phyloP scores from a whole-genome alignment of 192 early-diverging fungal genomes.

The Backusella psychrophila region DNA sequence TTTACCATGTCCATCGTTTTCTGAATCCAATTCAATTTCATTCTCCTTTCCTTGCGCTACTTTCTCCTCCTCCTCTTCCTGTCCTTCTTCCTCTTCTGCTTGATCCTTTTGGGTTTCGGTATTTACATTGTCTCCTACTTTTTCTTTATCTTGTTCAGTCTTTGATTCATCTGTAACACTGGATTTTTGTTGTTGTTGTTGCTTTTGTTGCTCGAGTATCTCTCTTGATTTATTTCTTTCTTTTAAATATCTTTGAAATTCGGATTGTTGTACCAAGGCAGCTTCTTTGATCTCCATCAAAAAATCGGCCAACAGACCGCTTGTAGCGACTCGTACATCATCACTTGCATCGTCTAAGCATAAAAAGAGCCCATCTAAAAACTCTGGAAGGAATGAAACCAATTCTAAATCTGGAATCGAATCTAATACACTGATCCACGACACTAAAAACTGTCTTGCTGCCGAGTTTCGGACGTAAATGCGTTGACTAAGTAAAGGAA shows the following conservation, averaged over 20 bases:
- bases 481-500: conserved; percentile 90
- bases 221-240: not conserved
- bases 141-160: not conserved
- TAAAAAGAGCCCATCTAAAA: conserved; percentile 86
- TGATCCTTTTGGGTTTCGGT: conserved; percentile 25
- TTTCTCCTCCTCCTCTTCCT: not conserved
- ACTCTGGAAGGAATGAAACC: conserved; percentile 88
- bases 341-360: conserved; percentile 89
- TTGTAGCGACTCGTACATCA: conserved; percentile 84
- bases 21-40: not conserved
- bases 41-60: not conserved
- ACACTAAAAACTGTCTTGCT: conserved; percentile 89
- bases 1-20: conserved; percentile 49
- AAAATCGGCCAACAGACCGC: conserved; percentile 83
- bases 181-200: not conserved
- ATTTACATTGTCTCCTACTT: not conserved
- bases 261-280: conserved; percentile 24
- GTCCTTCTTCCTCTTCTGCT: not conserved
- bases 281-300: conserved; percentile 85
- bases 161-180: not conserved
- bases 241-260: not conserved
- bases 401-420: conserved; percentile 94
- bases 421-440: conserved; percentile 92
- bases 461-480: conserved; percentile 89
- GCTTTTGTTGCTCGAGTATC: not conserved